Percentiles rank a stretch among this genome's conserved stretches.
Conservation (phyloP, 192 early-diverging fungal species). For the Backusella liffmaniae region DNA sequence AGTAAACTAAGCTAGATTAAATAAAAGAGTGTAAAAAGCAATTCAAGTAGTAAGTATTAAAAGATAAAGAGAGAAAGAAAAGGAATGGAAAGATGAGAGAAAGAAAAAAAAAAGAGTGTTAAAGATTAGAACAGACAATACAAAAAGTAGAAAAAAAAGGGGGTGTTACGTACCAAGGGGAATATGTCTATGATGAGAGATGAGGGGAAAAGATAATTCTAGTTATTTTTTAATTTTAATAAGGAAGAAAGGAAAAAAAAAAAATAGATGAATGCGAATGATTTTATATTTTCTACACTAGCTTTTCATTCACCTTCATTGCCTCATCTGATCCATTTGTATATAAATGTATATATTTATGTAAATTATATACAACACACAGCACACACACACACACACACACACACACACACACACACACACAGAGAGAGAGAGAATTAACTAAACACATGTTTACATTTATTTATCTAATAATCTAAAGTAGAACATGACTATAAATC, state of each 20-base stretch:
- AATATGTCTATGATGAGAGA: slow-evolving; percentile 1
- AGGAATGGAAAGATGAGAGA: slow-evolving; percentile 1
- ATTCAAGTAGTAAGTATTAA: slow-evolving; percentile 7
- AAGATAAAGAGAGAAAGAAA: slow-evolving; percentile 15
- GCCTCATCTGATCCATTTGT: slow-evolving; percentile 7
- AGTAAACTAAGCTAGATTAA: neutral
- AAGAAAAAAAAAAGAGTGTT: neutral
- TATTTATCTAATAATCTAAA: neutral
- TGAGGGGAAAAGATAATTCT: slow-evolving; percentile 4
- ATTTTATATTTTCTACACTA: slow-evolving; percentile 10
- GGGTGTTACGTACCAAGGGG: slow-evolving; percentile 5
- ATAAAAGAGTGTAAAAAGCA: neutral
- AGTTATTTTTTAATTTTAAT: slow-evolving; percentile 11
- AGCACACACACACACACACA: neutral
- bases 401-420: neutral
- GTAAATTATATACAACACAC: neutral
- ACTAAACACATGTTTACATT: neutral
- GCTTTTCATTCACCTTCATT: neutral
- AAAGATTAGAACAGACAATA: neutral
- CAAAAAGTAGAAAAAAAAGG: neutral
- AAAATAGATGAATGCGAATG: slow-evolving; percentile 1
- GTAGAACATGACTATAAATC: neutral
- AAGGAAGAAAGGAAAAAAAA: neutral
- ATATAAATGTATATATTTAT: slow-evolving; percentile 11
- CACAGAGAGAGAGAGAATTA: neutral